A percentile compares a stretch with the other conserved stretches of the same genome.
Evolutionary conservation across 768 basidiomycete genomes (phyloP).

Genomic region (Trametes meyenii): DNA sequence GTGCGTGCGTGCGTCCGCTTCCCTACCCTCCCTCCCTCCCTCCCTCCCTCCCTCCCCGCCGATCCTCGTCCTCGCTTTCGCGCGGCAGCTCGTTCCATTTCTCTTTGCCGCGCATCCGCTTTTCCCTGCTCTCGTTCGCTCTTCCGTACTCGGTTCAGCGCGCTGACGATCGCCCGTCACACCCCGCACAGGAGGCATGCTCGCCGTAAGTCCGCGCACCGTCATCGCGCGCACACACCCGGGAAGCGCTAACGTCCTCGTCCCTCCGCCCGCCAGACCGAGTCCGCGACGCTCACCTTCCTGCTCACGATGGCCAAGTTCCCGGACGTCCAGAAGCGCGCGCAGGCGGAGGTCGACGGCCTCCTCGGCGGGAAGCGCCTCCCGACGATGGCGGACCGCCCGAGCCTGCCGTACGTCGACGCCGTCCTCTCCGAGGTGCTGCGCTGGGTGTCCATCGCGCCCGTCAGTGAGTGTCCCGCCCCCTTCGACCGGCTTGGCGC

Average conservation of each 20-base stretch:
- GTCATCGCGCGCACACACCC: not conserved
- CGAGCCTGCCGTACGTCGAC: constrained; percentile 22
- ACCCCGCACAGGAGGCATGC: constrained; percentile 17
- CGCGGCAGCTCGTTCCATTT: too few relatives aligned
- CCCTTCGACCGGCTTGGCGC: too few relatives aligned
- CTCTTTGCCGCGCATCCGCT: too few relatives aligned
- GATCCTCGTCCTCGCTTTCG: too few relatives aligned
- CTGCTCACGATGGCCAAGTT: constrained; percentile 25
- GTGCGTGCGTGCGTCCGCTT: not conserved
- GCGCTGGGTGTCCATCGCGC: constrained; percentile 28
- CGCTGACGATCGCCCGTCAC: not conserved
- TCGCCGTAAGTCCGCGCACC: constrained; percentile 12
- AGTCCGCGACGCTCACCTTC: constrained; percentile 25
- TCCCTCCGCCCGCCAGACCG: constrained; percentile 4
- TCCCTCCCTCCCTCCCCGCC: too few relatives aligned
- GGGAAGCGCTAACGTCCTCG: not conserved
- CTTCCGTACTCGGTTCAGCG: not conserved
- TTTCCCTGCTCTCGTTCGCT: too few relatives aligned
- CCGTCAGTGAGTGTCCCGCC: constrained; percentile 17
- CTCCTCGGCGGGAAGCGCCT: constrained; percentile 15
- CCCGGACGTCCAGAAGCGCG: constrained; percentile 25
- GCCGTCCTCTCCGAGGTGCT: constrained; percentile 26
- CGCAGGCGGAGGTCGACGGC: constrained; percentile 28
- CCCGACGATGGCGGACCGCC: constrained; percentile 24
- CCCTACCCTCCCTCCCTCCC: not conserved